phyloP scores from a whole-genome alignment of 495 filamentous ascomycete species.

The Aspergillus conjunctus region DNA sequence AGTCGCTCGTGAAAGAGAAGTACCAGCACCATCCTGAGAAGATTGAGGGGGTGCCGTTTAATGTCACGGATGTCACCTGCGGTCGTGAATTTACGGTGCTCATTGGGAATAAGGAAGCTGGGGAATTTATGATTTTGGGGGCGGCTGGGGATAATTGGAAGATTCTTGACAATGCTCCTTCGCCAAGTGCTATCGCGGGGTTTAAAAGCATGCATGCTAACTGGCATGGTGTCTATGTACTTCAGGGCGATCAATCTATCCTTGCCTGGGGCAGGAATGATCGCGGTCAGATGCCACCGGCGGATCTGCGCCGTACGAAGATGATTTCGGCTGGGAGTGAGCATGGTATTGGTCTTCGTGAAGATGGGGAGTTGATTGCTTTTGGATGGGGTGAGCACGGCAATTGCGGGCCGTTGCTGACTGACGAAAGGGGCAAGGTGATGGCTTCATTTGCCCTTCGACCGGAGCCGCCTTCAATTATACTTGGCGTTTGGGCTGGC shows the following conservation, averaged over 20 bases:
- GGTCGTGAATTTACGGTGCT: conserved; percentile 82
- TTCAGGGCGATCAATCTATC: conserved; percentile 37
- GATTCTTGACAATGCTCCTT: conserved; percentile 49
- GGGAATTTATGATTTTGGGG: conserved; percentile 64
- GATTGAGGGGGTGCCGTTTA: conserved; percentile 58
- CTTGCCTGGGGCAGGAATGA: conserved; percentile 75
- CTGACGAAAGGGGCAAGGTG: conserved; percentile 62
- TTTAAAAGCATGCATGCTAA: conserved; percentile 59
- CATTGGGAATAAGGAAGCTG: conserved; percentile 52
- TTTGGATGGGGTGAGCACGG: conserved; percentile 99
- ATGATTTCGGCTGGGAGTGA: conserved; percentile 82
- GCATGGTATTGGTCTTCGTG: conserved; percentile 71
- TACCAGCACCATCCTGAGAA: conserved; percentile 60
- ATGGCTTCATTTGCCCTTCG: conserved; percentile 60
- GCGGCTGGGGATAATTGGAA: conserved; percentile 64
- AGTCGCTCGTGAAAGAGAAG: conserved; percentile 35
- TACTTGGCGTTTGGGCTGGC: conserved; percentile 70
- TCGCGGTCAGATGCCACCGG: conserved; percentile 75
- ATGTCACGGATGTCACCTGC: conserved; percentile 60
- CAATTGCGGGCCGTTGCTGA: conserved; percentile 74
- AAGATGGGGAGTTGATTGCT: conserved; percentile 60
- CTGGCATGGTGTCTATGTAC: conserved; percentile 81
- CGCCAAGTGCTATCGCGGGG: conserved; percentile 27
- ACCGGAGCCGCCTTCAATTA: conserved; percentile 30
- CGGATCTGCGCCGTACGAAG: conserved; percentile 49